phyloP scores from a whole-genome alignment of 176 grass and related monocot species.

The Musa troglodytarum region DNA sequence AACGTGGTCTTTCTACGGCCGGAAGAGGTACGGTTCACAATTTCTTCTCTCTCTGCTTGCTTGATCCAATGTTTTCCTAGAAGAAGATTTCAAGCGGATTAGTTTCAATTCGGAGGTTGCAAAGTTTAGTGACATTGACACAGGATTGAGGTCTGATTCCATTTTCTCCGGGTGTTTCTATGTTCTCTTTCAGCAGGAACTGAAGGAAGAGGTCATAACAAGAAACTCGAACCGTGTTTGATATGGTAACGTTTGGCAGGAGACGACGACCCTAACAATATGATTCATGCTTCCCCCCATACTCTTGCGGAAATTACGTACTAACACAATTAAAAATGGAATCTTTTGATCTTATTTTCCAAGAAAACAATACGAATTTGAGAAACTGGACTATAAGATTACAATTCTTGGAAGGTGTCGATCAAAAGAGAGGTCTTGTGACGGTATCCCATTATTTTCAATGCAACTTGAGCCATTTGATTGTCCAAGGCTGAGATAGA shows the following conservation, averaged over 20 bases:
- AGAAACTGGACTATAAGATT: neutral
- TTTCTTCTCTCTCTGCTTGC: neutral
- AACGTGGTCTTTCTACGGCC: neutral
- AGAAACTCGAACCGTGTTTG: neutral
- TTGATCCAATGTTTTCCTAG: neutral
- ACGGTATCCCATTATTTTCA: no score
- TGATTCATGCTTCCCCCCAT: neutral
- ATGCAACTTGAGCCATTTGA: no score
- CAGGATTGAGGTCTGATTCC: neutral
- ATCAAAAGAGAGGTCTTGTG: no score
- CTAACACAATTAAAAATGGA: neutral
- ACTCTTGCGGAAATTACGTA: neutral
- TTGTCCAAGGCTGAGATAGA: no score
- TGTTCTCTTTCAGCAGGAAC: conserved; percentile 7
- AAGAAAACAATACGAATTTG: neutral
- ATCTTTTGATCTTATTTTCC: no score
- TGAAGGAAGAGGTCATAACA: neutral
- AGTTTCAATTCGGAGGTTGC: neutral
- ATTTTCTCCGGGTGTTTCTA: conserved; percentile 2
- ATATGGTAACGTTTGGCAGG: conserved; percentile 4
- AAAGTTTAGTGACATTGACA: neutral
- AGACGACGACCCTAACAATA: neutral
- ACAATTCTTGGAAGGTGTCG: no score
- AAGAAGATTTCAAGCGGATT: neutral
- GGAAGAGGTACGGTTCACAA: neutral